Percentiles rank a stretch among this genome's conserved stretches.
Conservation (phyloP, 2,329 filamentous ascomycete genomes). For the Claviceps sp. region DNA sequence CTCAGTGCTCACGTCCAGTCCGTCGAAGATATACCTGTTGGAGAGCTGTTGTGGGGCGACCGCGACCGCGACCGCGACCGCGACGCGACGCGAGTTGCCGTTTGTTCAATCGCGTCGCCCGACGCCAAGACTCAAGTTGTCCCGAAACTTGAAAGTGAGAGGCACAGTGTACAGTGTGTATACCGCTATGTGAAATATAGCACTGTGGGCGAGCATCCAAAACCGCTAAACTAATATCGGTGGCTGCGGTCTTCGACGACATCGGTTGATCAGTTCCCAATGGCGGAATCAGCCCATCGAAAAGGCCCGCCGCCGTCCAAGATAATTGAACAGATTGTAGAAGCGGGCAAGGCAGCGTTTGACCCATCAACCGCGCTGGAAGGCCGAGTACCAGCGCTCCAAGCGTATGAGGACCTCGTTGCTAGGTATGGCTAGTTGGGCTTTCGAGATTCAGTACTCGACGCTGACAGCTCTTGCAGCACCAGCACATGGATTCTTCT, state of each 20-base stretch:
- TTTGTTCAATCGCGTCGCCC: no score
- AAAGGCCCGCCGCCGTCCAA: slow-evolving; percentile 13
- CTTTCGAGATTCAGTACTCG: neutral
- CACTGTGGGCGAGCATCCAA: neutral
- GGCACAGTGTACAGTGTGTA: neutral
- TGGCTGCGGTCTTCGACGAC: neutral
- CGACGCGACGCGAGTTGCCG: neutral
- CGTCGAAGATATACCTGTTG: no score
- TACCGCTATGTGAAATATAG: neutral
- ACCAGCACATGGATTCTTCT: slow-evolving; percentile 38
- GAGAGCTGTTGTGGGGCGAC: neutral
- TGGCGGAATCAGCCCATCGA: slow-evolving; percentile 15
- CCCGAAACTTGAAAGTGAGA: no score
- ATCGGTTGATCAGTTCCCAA: slow-evolving; percentile 4
- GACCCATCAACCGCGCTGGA: slow-evolving; percentile 25
- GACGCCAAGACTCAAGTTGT: neutral
- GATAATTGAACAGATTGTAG: slow-evolving; percentile 21
- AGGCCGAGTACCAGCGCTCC: slow-evolving; percentile 20
- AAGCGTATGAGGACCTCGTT: slow-evolving; percentile 33
- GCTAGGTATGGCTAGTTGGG: slow-evolving; percentile 26
- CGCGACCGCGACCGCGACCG: slow-evolving; percentile 8
- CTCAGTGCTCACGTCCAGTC: no score
- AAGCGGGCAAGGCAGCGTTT: slow-evolving; percentile 34
- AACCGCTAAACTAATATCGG: neutral
- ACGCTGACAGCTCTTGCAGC: slow-evolving; percentile 11